These are phyloP conservation scores for Sarocladium oryzae DNA, from an alignment of 2,329 filamentous ascomycete species.

Conservation along the genomic window DNA sequence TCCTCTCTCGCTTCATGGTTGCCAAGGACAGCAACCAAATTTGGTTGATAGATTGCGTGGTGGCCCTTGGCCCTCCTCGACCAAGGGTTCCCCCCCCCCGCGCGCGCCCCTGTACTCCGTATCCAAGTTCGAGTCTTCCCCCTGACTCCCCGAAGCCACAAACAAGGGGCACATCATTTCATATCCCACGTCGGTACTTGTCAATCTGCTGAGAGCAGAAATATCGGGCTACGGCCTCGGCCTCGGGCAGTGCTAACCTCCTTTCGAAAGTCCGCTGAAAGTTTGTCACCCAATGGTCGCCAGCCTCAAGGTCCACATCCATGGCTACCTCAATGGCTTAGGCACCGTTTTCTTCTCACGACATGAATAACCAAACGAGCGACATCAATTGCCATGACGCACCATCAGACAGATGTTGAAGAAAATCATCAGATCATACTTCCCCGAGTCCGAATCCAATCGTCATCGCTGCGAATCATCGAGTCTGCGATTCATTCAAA, in stretches of 20 bases:
- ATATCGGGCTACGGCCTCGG: not conserved
- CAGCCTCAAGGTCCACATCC: not conserved
- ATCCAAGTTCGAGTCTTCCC: not conserved
- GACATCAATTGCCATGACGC: not conserved
- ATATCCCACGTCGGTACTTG: conserved; percentile 2
- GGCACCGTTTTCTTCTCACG: not conserved
- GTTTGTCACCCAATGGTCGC: not conserved
- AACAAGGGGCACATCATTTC: not conserved
- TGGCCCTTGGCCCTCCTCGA: conserved; percentile 3
- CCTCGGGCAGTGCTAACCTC: conserved; percentile 1
- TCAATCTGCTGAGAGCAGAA: not conserved
- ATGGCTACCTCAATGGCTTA: not conserved
- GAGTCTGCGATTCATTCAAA: not conserved
- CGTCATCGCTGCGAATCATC: not conserved
- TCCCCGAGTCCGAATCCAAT: not conserved
- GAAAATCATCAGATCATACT: not conserved
- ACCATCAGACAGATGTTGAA: not conserved
- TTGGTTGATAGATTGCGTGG: not conserved
- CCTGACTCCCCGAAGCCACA: not conserved
- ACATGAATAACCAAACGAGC: not conserved
- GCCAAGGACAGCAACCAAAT: not conserved
- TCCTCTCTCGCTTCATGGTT: not conserved
- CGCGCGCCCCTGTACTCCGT: too few relatives aligned
- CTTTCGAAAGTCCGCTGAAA: not conserved
- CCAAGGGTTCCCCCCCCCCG: not conserved